These are phyloP conservation scores for Thielaviopsis punctulata DNA, from an alignment of 2,329 filamentous ascomycete genomes.

Conservation along the genomic window DNA sequence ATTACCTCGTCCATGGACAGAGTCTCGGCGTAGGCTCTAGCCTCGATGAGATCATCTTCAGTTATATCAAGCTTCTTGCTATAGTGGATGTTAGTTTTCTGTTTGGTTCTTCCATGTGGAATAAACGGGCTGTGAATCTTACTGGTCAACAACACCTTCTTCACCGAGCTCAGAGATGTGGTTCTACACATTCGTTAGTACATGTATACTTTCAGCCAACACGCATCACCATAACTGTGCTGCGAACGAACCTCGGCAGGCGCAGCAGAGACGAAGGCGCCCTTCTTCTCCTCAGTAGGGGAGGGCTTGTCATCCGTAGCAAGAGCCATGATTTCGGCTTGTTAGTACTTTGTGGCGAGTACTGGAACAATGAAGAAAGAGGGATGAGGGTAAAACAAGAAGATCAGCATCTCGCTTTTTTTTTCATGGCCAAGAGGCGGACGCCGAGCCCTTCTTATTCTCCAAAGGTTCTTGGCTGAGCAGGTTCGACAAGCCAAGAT, in stretches of 20 bases:
- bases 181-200: neutral
- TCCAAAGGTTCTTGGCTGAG: neutral
- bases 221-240: neutral
- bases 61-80: constrained; percentile 20
- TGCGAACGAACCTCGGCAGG: neutral
- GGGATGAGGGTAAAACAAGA: neutral
- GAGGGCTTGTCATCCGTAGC: neutral
- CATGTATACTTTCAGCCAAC: too few species aligned
- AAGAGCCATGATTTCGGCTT: neutral
- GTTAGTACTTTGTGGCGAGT: neutral
- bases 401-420: too few species aligned
- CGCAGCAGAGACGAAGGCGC: neutral
- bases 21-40: constrained; percentile 25
- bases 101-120: neutral
- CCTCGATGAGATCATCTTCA: constrained; percentile 28
- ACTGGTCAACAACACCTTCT: neutral
- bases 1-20: constrained; percentile 26
- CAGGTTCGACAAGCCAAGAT: neutral
- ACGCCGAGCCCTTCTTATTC: neutral
- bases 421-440: neutral
- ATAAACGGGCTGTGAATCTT: neutral
- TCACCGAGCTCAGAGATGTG: neutral
- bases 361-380: neutral
- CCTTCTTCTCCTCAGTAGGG: neutral
- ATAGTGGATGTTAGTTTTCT: neutral